These are phyloP conservation scores for Fistulifera pelliculosa DNA, from an alignment of 108 stramenopile genomes.

Conservation along the genomic window DNA sequence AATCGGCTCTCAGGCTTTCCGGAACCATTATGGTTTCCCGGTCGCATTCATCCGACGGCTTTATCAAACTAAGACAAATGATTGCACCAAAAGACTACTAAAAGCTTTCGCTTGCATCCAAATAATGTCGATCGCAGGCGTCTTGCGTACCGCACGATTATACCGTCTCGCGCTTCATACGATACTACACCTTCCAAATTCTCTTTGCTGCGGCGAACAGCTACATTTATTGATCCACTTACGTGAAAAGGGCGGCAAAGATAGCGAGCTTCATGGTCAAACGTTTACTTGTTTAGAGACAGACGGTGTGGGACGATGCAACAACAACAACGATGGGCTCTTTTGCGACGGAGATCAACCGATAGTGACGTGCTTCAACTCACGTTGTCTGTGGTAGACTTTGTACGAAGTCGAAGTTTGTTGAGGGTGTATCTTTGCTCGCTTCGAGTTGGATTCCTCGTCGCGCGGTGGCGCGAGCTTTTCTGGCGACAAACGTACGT, in stretches of 20 bases:
- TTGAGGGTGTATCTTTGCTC: slow-evolving; percentile 4
- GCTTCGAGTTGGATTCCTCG: neutral
- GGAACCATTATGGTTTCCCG: too few relatives aligned
- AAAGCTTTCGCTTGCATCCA: neutral
- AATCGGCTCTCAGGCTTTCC: too few relatives aligned
- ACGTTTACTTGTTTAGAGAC: neutral
- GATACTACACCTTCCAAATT: neutral
- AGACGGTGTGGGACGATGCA: neutral
- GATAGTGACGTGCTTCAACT: neutral
- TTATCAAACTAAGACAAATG: neutral
- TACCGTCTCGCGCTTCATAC: too few relatives aligned
- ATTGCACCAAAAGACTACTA: too few relatives aligned
- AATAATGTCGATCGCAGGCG: neutral
- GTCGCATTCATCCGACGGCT: too few relatives aligned
- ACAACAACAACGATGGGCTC: too few relatives aligned
- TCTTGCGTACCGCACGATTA: neutral
- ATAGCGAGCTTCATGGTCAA: slow-evolving; percentile 69
- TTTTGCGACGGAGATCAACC: too few relatives aligned
- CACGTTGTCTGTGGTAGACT: neutral
- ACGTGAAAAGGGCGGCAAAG: slow-evolving; percentile 63
- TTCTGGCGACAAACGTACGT: too few relatives aligned
- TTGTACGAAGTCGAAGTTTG: neutral
- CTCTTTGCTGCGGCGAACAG: neutral
- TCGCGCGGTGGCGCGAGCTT: too few relatives aligned
- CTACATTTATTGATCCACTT: too few relatives aligned